phyloP scores from a whole-genome alignment of 192 early-diverging fungal genomes.

The Coemansia sp. region DNA sequence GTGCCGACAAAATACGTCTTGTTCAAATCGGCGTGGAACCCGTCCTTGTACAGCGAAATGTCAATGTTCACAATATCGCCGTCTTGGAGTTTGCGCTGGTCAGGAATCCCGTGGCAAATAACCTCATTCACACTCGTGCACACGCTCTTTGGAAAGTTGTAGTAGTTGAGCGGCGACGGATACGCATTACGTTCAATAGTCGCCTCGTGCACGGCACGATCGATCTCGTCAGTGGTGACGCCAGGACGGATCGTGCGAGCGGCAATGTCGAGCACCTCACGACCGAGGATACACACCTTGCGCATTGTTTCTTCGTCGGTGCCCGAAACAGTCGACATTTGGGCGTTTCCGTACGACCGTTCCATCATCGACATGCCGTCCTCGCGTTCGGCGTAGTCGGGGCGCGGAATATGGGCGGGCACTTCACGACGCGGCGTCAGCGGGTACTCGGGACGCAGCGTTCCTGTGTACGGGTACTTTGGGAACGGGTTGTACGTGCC shows the following conservation, averaged over 20 bases:
- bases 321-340: slow-evolving; percentile 67
- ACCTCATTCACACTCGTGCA: slow-evolving; percentile 91
- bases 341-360: slow-evolving; percentile 63
- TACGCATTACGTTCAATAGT: slow-evolving; percentile 87
- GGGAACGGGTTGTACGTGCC: slow-evolving; percentile 63
- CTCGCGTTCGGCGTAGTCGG: slow-evolving; percentile 67
- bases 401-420: slow-evolving; percentile 63
- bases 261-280: slow-evolving; percentile 91
- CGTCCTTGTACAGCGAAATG: slow-evolving; percentile 83
- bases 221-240: slow-evolving; percentile 94
- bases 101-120: slow-evolving; percentile 98
- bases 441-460: slow-evolving; percentile 72
- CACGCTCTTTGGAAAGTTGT: slow-evolving; percentile 91
- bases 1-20: slow-evolving; percentile 90
- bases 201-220: slow-evolving; percentile 93
- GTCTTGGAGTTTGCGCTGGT: slow-evolving; percentile 86
- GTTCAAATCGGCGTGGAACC: slow-evolving; percentile 94
- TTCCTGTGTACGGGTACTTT: slow-evolving; percentile 62
- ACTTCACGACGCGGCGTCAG: slow-evolving; percentile 67
- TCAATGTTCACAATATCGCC: slow-evolving; percentile 98
- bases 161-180: slow-evolving; percentile 97
- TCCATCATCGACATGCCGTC: slow-evolving; percentile 75
- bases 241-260: slow-evolving; percentile 77
- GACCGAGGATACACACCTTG: slow-evolving; percentile 70
- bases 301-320: slow-evolving; percentile 82